Base-by-base conservation (phyloP, 2,329 filamentous ascomycete species). In the Fusarium temperatum region DNA sequence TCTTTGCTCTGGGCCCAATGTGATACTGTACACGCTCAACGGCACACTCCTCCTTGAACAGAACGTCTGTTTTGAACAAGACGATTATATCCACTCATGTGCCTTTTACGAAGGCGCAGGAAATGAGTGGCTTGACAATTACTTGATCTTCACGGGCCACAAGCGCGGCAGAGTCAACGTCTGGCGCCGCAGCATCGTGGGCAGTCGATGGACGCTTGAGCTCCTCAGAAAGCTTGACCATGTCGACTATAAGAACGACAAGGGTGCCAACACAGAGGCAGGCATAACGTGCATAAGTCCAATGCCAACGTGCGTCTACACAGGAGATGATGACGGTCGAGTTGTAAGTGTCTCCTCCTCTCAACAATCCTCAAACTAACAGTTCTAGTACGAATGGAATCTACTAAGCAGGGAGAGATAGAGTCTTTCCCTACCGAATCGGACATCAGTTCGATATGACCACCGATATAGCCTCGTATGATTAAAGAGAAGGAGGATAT, bases 101-200 rank as follows among this genome's bases (percentile, higher is more conserved):
- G 94, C 95, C 6, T 98, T 98, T 81, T 98, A 98, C 83, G 95
- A 98, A 81, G 96, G 96, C 0, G 89, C 91, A 0, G 93, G 92
- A 5, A 96, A 95, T 76, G 96, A 98, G 83, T 98, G 95, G 94
- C 87, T 98, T 8, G 94, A 97, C 82, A 92, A 92, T 62, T 92
- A 92, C 69, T 86, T 99, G 48, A 85, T 98, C 42, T 95, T 99
- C 73, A 98, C 96, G 0, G 96, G 96, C 0, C 96, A 98, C 80
- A 88, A 90, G 72, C 87, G 91, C 58, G 96, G 96, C 0, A 88
- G 95, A 20, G 95, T 97, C 39, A 97, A 97, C 78, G 90, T 93
- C 26, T 93, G 92, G 90, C 85, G 86, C 56, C 88, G 89, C 75
- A 83, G 91, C 20, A 83, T 87, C 26, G 79, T 85, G 39, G 79